These are phyloP conservation scores for Sclerotinia minor DNA, from an alignment of 2,329 filamentous ascomycete genomes.

Conservation along the genomic window DNA sequence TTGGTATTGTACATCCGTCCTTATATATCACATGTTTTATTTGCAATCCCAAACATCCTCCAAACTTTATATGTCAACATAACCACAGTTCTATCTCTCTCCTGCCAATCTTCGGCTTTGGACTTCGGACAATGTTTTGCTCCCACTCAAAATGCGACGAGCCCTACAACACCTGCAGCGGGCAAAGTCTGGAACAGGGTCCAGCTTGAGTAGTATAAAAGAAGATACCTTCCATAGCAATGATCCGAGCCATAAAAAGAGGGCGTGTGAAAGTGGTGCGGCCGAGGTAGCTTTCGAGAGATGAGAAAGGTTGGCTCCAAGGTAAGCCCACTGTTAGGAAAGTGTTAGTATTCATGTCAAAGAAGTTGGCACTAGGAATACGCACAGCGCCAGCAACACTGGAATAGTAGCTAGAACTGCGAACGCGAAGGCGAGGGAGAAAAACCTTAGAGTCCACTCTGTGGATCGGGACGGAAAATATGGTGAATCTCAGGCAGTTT, in stretches of 20 bases:
- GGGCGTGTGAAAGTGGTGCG: constrained; percentile 75
- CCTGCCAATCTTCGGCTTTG: constrained; percentile 80
- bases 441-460: constrained; percentile 75
- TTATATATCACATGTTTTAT: constrained; percentile 11
- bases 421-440: constrained; percentile 75
- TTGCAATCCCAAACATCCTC: constrained; percentile 10
- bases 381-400: constrained; percentile 68
- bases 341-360: constrained; percentile 31
- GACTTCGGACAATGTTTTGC: constrained; percentile 87
- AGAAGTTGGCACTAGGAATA: constrained; percentile 31
- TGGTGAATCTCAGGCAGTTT: constrained; percentile 85
- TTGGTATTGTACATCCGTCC: constrained; percentile 19
- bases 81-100: constrained; percentile 32
- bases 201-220: constrained; percentile 93
- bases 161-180: constrained; percentile 64
- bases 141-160: constrained; percentile 83
- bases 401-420: constrained; percentile 75
- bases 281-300: constrained; percentile 70
- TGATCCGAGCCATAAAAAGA: constrained; percentile 86
- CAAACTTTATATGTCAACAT: constrained; percentile 1
- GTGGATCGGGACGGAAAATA: constrained; percentile 78
- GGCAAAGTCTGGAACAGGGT: constrained; percentile 88
- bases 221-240: constrained; percentile 88
- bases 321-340: constrained; percentile 65
- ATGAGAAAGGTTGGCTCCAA: constrained; percentile 83